These are phyloP conservation scores for Micromonas commoda DNA, from an alignment of 139 green algal species.

Conservation along the genomic window DNA sequence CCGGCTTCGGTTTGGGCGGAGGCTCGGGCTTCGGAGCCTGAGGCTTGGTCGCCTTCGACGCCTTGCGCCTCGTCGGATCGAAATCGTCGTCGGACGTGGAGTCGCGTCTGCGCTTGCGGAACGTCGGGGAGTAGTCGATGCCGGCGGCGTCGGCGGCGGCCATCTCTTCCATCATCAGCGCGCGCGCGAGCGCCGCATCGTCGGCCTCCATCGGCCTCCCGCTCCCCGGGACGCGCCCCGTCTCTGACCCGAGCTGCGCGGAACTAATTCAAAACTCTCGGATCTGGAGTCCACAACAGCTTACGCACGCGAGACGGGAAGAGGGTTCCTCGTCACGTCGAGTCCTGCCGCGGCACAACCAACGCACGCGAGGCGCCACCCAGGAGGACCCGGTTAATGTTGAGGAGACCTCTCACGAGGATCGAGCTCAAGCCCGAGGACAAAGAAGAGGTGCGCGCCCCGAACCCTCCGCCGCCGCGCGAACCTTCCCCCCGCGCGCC, in stretches of 20 bases:
- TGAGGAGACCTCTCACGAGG: constrained; percentile 62
- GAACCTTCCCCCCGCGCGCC: not conserved
- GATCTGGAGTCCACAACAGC: no score
- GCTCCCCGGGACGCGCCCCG: no score
- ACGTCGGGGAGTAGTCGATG: not conserved
- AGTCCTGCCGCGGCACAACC: no score
- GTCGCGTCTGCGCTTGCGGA: not conserved
- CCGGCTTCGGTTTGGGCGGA: not conserved
- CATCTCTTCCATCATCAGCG: not conserved
- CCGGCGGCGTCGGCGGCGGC: not conserved
- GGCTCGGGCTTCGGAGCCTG: not conserved
- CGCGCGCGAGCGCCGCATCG: not conserved
- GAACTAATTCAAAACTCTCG: no score
- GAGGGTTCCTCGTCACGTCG: no score
- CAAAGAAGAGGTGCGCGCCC: constrained; percentile 66
- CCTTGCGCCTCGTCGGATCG: no score
- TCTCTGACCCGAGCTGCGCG: no score
- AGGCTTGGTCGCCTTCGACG: no score
- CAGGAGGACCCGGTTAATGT: no score
- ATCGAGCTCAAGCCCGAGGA: constrained; percentile 76
- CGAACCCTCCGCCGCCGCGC: not conserved
- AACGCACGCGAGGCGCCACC: no score
- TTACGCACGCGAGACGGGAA: no score
- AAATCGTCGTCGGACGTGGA: no score
- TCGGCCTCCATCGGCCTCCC: not conserved